phyloP scores from a whole-genome alignment of 2,329 filamentous ascomycete species.

The Lachnellula subtilissima region DNA sequence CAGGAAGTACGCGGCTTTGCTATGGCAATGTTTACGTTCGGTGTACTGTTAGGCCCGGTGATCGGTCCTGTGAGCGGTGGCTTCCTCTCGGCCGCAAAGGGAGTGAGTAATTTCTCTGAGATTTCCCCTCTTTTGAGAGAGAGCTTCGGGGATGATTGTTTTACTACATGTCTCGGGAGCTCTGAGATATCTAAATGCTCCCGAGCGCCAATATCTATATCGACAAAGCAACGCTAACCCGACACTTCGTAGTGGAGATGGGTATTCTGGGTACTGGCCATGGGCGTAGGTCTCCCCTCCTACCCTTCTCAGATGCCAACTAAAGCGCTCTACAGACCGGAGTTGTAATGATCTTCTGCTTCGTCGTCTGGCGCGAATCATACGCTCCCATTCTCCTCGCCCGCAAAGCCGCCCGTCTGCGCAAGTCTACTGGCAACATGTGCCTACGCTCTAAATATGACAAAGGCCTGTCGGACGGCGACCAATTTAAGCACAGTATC shows the following conservation, averaged over 20 bases:
- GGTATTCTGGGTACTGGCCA: conserved; percentile 44
- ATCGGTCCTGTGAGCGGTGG: conserved; percentile 44
- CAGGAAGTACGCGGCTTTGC: conserved; percentile 52
- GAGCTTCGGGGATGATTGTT: too few relatives aligned
- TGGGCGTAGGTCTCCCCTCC: conserved; percentile 19
- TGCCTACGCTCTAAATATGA: conserved; percentile 34
- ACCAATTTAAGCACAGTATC: neutral
- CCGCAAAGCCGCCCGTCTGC: conserved; percentile 40
- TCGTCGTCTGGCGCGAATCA: conserved; percentile 36
- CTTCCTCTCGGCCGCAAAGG: conserved; percentile 34
- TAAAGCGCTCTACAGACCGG: conserved; percentile 22
- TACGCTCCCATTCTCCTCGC: conserved; percentile 42
- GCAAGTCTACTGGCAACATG: conserved; percentile 38
- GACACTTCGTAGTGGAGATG: conserved; percentile 45
- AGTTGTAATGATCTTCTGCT: conserved; percentile 26
- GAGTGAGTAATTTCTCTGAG: too few relatives aligned
- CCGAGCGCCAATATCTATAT: too few relatives aligned
- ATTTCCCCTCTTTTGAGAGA: too few relatives aligned
- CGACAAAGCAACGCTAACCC: neutral
- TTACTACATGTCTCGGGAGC: too few relatives aligned
- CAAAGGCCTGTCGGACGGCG: neutral
- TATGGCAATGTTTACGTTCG: conserved; percentile 47
- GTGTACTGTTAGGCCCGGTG: conserved; percentile 34
- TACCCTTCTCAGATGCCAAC: neutral
- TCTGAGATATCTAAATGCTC: too few relatives aligned